Conservation (phyloP, 108 stramenopile species). For the Poteriospumella lacustris region DNA sequence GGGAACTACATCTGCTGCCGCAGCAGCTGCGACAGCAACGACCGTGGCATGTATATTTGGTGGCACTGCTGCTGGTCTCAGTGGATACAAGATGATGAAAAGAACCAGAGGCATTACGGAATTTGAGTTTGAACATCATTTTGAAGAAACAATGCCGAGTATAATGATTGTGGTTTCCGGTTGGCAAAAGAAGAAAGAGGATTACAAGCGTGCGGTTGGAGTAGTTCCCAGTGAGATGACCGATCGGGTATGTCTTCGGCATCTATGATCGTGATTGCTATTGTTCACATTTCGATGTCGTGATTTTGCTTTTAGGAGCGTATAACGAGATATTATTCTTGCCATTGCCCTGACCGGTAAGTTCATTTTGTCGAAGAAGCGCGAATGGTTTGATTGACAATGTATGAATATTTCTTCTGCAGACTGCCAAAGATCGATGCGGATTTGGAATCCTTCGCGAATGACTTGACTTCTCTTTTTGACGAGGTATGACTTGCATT, state of each 20-base stretch:
- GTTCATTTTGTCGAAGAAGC: not conserved
- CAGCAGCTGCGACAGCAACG: not conserved
- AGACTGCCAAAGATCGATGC: too few species aligned
- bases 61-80: not conserved
- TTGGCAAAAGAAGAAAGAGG: not conserved
- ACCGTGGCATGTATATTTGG: not conserved
- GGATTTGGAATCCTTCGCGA: too few species aligned
- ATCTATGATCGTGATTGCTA: not conserved
- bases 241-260: not conserved
- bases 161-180: constrained; percentile 12
- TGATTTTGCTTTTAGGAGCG: not conserved
- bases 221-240: not conserved
- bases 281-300: not conserved
- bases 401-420: not conserved
- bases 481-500: too few species aligned
- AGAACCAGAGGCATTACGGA: not conserved
- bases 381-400: not conserved
- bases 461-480: too few species aligned
- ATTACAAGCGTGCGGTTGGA: constrained; percentile 13
- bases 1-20: constrained; percentile 1
- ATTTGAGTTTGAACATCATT: not conserved
- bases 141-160: not conserved
- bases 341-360: not conserved
- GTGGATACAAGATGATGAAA: constrained; percentile 21
- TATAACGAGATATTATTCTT: not conserved